Evolutionary conservation across 2,329 filamentous ascomycete genomes (phyloP), one percentile per base, ranked within the genome.

Genomic region (Xylariaceae sp.): DNA sequence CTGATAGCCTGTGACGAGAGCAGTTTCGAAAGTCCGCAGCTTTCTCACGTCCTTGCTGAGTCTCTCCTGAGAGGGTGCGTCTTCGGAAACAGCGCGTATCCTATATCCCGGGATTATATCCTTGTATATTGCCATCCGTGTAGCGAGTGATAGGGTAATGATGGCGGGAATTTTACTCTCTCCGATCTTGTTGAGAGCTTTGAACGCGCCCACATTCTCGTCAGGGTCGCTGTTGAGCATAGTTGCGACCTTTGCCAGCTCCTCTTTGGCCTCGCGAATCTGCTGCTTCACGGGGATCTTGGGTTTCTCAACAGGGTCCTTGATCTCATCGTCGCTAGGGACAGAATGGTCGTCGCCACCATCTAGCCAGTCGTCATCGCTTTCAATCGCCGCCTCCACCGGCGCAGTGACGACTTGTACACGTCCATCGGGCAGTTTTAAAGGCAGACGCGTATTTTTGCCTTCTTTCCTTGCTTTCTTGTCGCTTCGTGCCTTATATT

Each of bases 31-130:
- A 40, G 82, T 76, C 47, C 91, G 82, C 55, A 96, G 71, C 58
- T 83, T 86, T 63, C 87, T 84, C 32, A 97, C 90, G 27, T 97
- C 94, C 66, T 96, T 96, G 5, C 91, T 96, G 1, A 97, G 73
- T 67, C 95, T 95, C 56, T 85, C 85, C 50, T 81, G 80, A 27
- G 22, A 27, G 63, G 86, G 77, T 40, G 86, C 83, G 31, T 90
- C 86, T 52, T 95, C 89, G 1, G 80, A 76, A 4, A 90, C 74
- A 1, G 90, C 87, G 15, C 94, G 85, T 73, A 99, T 97, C 53
- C 94, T 81, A 68, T 99, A 99, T 18, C 94, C 94, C 0, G 94
- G 94, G 51, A 99, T 97, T 42, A 96, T 81, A 69, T 97, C 94
- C 68, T 92, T 96, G 76, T 92, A 99, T 11, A 97, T 83, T 0